Base-by-base conservation (phyloP, 257 asterid genomes). In the Salvia rosmarinus region DNA sequence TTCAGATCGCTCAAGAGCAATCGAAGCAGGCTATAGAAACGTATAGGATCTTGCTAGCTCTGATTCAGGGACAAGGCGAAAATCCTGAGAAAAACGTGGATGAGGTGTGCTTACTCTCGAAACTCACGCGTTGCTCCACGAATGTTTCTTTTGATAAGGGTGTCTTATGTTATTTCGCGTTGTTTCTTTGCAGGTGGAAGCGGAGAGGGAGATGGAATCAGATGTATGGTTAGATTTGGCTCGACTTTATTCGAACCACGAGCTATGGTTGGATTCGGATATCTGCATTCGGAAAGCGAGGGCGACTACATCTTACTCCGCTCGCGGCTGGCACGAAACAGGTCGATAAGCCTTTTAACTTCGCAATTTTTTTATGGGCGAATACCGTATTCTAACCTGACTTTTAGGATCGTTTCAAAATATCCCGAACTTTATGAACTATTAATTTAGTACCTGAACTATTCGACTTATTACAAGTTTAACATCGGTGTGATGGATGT, bases 141-240 rank as follows among this genome's bases (percentile, higher is more conserved):
- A 56, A 64, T 6, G 14, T 13, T 40, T 39, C 34, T 0, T 6
- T 4, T 4, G 28, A 12, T 19, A 16, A n/a, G 10, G 67, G 9
- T 34, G 28, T 19, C 5, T 17, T 44, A n/a, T 9, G 44, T 51
- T 72, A 1, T 42, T 23, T 14, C 17, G 37, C 19, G 9, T 25
- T 67, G 35, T 68, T 68, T 73, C 58, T 64, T 59, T 71, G 62
- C 85, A 85, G 96, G 84, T 65, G 43, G 72, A 54, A 42, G 75
- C 67, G 1, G 81, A 70, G 54, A 83, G 78, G 73, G 72, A 64
- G 54, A 77, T 92, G 78, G 95, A 85, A 72, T 64, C 73, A 25
- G 96, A 90, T 83, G 85, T 93, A 46, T 92, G 98, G 98, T 74
- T 88, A 40, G 98, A 92, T 84, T 87, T 92, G 79, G 96, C 98